Conservation (phyloP, 2,329 filamentous ascomycete genomes). For the Penicillium sp. region DNA sequence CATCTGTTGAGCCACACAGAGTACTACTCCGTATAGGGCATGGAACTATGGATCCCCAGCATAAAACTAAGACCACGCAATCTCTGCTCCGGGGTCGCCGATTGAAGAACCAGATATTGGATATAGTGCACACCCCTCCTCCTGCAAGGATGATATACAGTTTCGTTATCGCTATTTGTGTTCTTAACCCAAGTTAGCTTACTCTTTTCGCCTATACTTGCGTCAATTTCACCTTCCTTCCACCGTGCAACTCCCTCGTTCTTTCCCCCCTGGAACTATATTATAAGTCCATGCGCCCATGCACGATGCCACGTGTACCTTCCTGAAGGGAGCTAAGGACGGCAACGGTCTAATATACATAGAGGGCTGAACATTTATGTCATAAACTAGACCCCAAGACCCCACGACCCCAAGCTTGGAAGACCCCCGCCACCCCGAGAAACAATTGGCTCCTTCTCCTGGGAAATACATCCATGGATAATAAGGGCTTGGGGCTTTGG, state of each 20-base stretch:
- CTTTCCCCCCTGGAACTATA: not conserved
- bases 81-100: conserved; percentile 5
- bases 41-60: not conserved
- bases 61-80: conserved; percentile 10
- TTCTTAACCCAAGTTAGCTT: not conserved
- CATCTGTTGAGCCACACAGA: not conserved
- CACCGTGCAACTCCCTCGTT: not conserved
- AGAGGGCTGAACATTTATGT: not conserved
- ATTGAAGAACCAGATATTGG: conserved; percentile 9
- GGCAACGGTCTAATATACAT: not conserved
- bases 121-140: not conserved
- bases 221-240: not conserved
- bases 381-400: not conserved
- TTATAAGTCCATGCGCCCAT: not conserved
- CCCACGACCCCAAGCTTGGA: too few species aligned
- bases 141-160: not conserved
- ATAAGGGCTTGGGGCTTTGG: conserved; percentile 1
- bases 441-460: not conserved
- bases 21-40: not conserved
- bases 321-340: not conserved
- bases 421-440: not conserved
- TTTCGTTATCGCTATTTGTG: not conserved
- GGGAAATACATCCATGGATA: not conserved
- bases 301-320: not conserved
- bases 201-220: not conserved